Percentiles rank a stretch among this genome's conserved stretches.
Evolutionary conservation across 2,329 filamentous ascomycete species (phyloP).

Genomic region (Apiospora sp.): DNA sequence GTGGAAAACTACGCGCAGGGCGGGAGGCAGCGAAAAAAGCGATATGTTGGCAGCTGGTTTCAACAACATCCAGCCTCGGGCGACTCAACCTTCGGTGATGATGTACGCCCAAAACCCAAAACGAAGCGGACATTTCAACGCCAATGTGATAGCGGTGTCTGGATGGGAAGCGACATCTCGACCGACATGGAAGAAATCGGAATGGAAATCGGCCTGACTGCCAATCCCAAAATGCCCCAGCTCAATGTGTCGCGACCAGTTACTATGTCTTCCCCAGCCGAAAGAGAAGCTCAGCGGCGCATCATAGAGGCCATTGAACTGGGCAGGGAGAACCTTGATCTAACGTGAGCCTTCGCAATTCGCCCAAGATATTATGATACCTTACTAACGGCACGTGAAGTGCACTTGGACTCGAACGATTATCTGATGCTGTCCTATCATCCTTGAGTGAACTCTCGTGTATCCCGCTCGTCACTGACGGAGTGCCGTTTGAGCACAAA

Average conservation of each 20-base stretch:
- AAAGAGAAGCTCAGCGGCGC: constrained; percentile 53
- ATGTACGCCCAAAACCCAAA: constrained; percentile 44
- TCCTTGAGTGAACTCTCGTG: constrained; percentile 63
- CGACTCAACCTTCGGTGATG: constrained; percentile 54
- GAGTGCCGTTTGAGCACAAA: constrained; percentile 66
- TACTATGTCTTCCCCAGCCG: constrained; percentile 46
- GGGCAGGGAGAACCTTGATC: constrained; percentile 66
- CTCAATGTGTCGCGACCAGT: constrained; percentile 41
- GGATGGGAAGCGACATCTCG: constrained; percentile 67
- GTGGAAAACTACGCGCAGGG: constrained; percentile 67
- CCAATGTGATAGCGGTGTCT: constrained; percentile 74
- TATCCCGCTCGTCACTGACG: constrained; percentile 61
- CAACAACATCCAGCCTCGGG: constrained; percentile 63
- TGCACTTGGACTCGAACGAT: constrained; percentile 54
- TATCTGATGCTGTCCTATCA: constrained; percentile 65
- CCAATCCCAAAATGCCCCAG: constrained; percentile 48
- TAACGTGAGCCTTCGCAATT: constrained; percentile 58
- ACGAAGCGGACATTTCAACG: constrained; percentile 62
- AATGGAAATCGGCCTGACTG: constrained; percentile 43
- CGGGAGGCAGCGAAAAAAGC: constrained; percentile 64
- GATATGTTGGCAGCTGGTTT: constrained; percentile 74
- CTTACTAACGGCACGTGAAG: constrained; percentile 36
- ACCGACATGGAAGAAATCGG: constrained; percentile 55
- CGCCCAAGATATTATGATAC: background rate
- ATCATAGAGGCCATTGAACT: constrained; percentile 64